A percentile compares a stretch with the other conserved stretches of the same genome.
These are phyloP conservation scores for Raddia guianensis DNA, from an alignment of 176 grass and related monocot genomes.

Conservation along the genomic window DNA sequence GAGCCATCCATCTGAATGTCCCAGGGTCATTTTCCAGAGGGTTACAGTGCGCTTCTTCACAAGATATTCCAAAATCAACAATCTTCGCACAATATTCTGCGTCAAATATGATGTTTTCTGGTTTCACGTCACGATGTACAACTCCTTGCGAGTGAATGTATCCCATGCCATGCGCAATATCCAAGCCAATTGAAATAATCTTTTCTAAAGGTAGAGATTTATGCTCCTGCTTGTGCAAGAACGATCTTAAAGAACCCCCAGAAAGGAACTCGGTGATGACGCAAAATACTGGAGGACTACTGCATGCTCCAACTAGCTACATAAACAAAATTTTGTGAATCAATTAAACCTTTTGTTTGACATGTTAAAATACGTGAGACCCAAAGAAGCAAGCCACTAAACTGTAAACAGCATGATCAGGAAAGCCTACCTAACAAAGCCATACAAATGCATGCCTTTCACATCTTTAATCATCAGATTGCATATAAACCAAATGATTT, in stretches of 20 bases:
- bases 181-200: conserved; percentile 68
- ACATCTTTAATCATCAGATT: background rate
- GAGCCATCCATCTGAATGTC: conserved; percentile 98
- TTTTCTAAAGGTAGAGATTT: conserved; percentile 63
- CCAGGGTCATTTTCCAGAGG: conserved; percentile 67
- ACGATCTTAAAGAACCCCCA: conserved; percentile 77
- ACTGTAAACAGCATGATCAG: conserved; percentile 2
- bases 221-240: conserved; percentile 84
- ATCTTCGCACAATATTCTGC: conserved; percentile 65
- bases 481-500: background rate
- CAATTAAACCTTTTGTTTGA: background rate
- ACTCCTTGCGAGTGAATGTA: conserved; percentile 89
- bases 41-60: conserved; percentile 73
- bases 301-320: conserved; percentile 79
- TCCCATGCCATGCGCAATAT: conserved; percentile 76
- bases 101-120: conserved; percentile 91
- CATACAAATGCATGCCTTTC: background rate
- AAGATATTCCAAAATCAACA: conserved; percentile 92
- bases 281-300: conserved; percentile 70
- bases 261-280: conserved; percentile 86
- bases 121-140: conserved; percentile 93
- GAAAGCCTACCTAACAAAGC: background rate
- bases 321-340: conserved; percentile 21
- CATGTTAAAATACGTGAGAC: conserved; percentile 16
- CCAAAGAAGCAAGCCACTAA: conserved; percentile 9